Evolutionary conservation across 352 stramenopile species (phyloP).

Genomic region (Phytopythium helicoides): DNA sequence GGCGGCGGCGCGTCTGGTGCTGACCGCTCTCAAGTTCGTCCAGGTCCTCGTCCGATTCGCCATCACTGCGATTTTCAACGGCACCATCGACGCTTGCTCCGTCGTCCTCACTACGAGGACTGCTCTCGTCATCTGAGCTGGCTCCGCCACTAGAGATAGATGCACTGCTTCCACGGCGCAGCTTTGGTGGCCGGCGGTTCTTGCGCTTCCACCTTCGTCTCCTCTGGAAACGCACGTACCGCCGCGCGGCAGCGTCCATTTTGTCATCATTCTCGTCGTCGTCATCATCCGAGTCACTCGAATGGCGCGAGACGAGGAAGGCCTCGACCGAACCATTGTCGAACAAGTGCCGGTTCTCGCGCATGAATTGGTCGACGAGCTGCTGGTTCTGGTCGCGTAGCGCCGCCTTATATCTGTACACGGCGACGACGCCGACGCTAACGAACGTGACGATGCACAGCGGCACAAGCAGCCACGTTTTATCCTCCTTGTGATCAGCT

Average conservation of each 20-base stretch:
- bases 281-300: background rate
- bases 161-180: background rate
- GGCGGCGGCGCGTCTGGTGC: background rate
- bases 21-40: constrained; percentile 1
- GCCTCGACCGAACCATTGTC: constrained; percentile 45
- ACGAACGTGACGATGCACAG: constrained; percentile 51
- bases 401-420: constrained; percentile 49
- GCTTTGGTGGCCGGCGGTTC: background rate
- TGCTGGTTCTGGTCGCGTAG: constrained; percentile 28
- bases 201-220: constrained; percentile 3
- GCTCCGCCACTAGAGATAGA: background rate
- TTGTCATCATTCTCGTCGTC: constrained; percentile 1
- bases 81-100: background rate
- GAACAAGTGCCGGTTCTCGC: constrained; percentile 35
- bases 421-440: constrained; percentile 36
- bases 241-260: constrained; percentile 6
- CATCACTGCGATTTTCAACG: background rate
- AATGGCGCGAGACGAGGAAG: constrained; percentile 26
- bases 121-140: constrained; percentile 3
- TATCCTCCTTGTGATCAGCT: constrained; percentile 42
- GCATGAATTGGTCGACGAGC: constrained; percentile 31
- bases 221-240: constrained; percentile 8
- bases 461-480: constrained; percentile 59
- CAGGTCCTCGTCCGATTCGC: constrained; percentile 1
- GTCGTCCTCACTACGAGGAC: background rate